A percentile compares a stretch with the other conserved stretches of the same genome.
Conservation (phyloP, 164 flowering plant species). For the Vitis amurensis region DNA sequence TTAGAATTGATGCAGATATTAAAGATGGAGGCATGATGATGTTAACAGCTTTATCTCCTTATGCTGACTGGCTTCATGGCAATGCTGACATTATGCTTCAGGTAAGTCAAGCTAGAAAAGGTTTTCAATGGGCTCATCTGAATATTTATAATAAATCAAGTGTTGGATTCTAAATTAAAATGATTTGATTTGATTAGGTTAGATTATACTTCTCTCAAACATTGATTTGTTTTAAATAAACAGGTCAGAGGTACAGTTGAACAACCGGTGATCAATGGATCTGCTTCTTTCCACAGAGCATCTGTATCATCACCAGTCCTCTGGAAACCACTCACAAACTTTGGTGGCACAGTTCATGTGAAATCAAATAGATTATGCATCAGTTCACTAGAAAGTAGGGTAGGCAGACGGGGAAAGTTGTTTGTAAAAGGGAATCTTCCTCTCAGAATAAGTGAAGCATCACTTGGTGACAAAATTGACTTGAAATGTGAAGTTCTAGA, state of each 20-base stretch:
- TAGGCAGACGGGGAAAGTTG: constrained; percentile 89
- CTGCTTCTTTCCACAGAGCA: constrained; percentile 92
- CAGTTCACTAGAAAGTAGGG: constrained; percentile 81
- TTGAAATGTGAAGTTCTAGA: constrained; percentile 94
- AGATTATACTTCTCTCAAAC: background rate
- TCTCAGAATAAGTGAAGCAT: constrained; percentile 69
- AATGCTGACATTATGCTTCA: constrained; percentile 92
- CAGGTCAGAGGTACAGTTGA: constrained; percentile 98
- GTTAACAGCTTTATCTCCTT: constrained; percentile 88
- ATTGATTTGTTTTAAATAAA: constrained; percentile 11
- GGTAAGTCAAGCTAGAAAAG: constrained; percentile 38
- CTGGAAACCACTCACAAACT: constrained; percentile 80
- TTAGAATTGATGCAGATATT: constrained; percentile 96
- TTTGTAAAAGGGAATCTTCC: constrained; percentile 83
- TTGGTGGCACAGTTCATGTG: constrained; percentile 85
- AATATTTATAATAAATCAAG: background rate
- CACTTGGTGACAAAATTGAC: constrained; percentile 79
- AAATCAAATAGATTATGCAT: constrained; percentile 84
- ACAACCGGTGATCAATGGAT: constrained; percentile 92
- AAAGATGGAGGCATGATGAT: constrained; percentile 99
- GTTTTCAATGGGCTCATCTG: background rate
- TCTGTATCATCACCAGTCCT: constrained; percentile 93
- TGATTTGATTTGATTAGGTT: background rate
- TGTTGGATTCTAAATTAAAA: background rate
- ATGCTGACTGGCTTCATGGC: constrained; percentile 96